Base-by-base conservation (phyloP, 2,329 filamentous ascomycete genomes). In the Xylaria polymorpha region DNA sequence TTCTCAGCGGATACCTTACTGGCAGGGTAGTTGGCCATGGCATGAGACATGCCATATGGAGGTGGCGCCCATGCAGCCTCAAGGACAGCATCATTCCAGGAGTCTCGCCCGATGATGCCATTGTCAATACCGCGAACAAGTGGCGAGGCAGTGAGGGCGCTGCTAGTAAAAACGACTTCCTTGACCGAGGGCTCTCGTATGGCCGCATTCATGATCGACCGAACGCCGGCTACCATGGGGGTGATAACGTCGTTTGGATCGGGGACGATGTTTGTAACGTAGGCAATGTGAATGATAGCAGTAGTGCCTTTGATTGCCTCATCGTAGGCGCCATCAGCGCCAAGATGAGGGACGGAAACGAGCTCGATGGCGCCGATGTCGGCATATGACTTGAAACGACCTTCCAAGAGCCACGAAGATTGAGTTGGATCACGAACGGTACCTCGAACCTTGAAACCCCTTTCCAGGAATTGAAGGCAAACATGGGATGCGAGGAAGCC, bases 401-500 rank as follows among this genome's bases (percentile, higher is more conserved):
- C 61, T 56, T 63, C 61, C 8, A 63, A 37, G 50, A 63, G 61
- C 61, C 61, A 63, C 29, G 39, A 56, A 63, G 50, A 43, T 46
- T 56, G 35, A 44, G 12, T 56, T n/a, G 29, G 22, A 51, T 63
- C 48, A 14, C 61, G 61, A 37, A 63, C 61, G 50, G 61, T 63
- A 48, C 61, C 61, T 32, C 61, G 61, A 46, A 63, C 50, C 43
- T 51, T 51, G 50, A 63, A 63, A 39, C 61, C 61, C 35, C 61
- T 39, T 15, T 48, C 10, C 2, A 63, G 37, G 25, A 63, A 63
- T 46, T 63, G 48, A 20, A 43, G 32, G 25, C 32, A 43, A 25
- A 63, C n/a, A 39, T 63, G 61, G 35, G 61, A 63, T 32, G 61
- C 61, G 39, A 63, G 61, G 48, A 63, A 63, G 48, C 61, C 61